Base-by-base conservation (phyloP, 768 basidiomycete species). In the Auricularia heimuer region DNA sequence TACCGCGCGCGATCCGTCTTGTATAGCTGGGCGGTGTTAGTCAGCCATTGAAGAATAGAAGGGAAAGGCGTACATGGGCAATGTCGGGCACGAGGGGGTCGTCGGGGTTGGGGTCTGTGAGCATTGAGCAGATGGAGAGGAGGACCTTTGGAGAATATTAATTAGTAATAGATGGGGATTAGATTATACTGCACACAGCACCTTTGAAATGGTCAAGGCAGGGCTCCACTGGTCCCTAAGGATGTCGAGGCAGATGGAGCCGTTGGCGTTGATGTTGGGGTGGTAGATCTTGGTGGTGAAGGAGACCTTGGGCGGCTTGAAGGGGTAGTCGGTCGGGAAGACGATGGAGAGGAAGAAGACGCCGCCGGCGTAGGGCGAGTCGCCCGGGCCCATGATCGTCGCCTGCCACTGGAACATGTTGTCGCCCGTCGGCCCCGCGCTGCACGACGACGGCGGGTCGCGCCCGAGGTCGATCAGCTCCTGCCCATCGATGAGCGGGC, bases 221-320 rank as follows among this genome's bases (percentile, higher is more conserved):
- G 97, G 97, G 67, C 92, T 94, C 97, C 97, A 99, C 75, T 98
- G 97, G 77, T 99, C 97, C 77, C 95, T 84, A 74, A 99, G 80
- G 74, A 99, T 99, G 77, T 99, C 97, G 71, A 99, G 80, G 77
- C 96, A 99, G 77, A 99, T 98, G 68, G 93, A 95, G 51, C 97
- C 97, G 73, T 99, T 99, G 71, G 96, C 92, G 76, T 99, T 99
- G 94, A 99, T 98, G 83, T 98, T 98, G 42, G 96, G 96, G 78
- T 98, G 96, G 77, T 98, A 98, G 72, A 98, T 98, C 90, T 97
- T 98, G 74, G 97, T 98, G 70, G 94, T 96, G 78, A 99, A 99
- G 81, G 89, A 89, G 79, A 99, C 94, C 85, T 99, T 99, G 78
- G 97, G 97, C 54, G 97, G 97, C 80, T 98, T 98, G 89, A 98